Evolutionary conservation across 192 early-diverging fungal species (phyloP).

Genomic region (Coemansia asiatica): DNA sequence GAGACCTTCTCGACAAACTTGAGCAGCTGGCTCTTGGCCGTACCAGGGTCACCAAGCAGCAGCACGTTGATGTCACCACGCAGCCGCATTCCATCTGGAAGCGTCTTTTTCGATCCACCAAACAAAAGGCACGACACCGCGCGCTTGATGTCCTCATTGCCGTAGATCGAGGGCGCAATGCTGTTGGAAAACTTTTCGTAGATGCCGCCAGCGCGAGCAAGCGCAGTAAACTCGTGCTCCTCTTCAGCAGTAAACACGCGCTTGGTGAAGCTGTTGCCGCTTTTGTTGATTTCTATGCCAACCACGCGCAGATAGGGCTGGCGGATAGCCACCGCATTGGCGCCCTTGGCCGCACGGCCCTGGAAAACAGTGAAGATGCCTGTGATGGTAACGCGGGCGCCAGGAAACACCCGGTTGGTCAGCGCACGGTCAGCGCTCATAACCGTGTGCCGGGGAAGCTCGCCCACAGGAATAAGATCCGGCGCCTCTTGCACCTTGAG

Average conservation of each 20-base stretch:
- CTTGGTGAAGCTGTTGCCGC: conserved; percentile 62
- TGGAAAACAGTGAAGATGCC: conserved; percentile 96
- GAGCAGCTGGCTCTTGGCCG: conserved; percentile 95
- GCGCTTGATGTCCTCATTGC: conserved; percentile 95
- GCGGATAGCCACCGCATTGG: conserved; percentile 84
- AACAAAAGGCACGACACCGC: conserved; percentile 93
- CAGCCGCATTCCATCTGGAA: conserved; percentile 95
- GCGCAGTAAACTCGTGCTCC: conserved; percentile 86
- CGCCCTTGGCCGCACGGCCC: conserved; percentile 64
- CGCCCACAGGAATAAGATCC: conserved; percentile 96
- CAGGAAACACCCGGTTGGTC: conserved; percentile 89
- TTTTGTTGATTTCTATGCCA: conserved; percentile 83
- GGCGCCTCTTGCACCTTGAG: conserved; percentile 97
- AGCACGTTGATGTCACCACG: conserved; percentile 98
- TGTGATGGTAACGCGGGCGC: conserved; percentile 86
- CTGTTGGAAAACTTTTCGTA: conserved; percentile 88
- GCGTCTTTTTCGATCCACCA: conserved; percentile 92
- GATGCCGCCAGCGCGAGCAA: conserved; percentile 85
- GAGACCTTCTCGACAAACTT: conserved; percentile 99
- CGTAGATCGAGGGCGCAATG: conserved; percentile 97
- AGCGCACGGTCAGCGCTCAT: conserved; percentile 85
- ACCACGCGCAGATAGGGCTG: conserved; percentile 93
- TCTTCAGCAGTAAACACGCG: conserved; percentile 84
- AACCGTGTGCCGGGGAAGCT: conserved; percentile 92
- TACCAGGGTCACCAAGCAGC: conserved; percentile 96